Conservation (phyloP, 805 yeast genomes). For the Cyberlindnera euphorbiiphila region DNA sequence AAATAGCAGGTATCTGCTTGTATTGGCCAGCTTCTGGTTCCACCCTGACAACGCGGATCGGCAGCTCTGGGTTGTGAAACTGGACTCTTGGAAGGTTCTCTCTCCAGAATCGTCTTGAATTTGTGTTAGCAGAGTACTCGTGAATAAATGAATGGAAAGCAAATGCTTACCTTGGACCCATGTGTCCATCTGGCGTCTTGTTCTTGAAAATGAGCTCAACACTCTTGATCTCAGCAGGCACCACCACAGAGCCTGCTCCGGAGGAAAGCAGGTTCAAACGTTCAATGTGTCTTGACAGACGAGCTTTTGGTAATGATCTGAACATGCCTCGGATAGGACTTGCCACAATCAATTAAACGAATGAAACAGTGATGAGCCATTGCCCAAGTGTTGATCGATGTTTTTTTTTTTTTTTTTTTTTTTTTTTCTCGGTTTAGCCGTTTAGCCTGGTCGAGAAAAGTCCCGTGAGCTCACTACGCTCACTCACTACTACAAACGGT, state of each 20-base stretch:
- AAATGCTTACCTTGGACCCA: constrained; percentile 44
- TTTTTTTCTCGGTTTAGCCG: no score
- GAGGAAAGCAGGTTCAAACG: constrained; percentile 51
- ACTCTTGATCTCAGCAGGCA: constrained; percentile 35
- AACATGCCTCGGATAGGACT: no score
- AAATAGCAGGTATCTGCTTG: constrained; percentile 39
- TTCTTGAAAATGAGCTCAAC: constrained; percentile 53
- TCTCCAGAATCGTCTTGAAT: constrained; percentile 63
- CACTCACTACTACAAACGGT: no score
- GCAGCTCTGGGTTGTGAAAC: constrained; percentile 75
- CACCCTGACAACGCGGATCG: constrained; percentile 58
- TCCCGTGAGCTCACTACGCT: no score
- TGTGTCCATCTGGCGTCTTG: constrained; percentile 47
- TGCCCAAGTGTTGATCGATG: no score
- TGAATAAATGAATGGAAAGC: background rate
- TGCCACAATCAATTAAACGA: no score
- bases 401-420: no score
- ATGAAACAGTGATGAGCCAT: no score
- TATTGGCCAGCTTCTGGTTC: constrained; percentile 41
- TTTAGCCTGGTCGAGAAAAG: no score
- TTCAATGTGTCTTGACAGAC: constrained; percentile 44
- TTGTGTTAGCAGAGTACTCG: background rate
- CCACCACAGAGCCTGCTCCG: constrained; percentile 38
- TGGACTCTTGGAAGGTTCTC: constrained; percentile 68
- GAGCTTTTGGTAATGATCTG: constrained; percentile 35